Conservation (phyloP, 2,329 filamentous ascomycete species). For the Sclerotinia borealis region DNA sequence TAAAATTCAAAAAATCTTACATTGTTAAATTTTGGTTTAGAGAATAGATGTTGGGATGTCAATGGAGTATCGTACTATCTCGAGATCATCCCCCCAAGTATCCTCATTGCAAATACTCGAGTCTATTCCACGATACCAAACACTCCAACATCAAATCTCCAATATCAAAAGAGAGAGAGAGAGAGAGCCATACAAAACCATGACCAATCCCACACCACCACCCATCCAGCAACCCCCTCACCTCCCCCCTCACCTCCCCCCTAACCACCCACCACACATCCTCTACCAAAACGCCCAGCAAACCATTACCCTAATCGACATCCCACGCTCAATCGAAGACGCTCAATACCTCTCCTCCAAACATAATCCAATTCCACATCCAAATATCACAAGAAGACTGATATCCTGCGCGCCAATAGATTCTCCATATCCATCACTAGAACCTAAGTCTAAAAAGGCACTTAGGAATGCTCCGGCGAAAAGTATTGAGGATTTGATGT, state of each 20-base stretch:
- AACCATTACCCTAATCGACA: slow-evolving; percentile 43
- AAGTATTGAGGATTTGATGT: slow-evolving; percentile 25
- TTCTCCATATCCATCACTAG: slow-evolving; percentile 45
- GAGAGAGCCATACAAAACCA: neutral
- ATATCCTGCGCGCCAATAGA: slow-evolving; percentile 38
- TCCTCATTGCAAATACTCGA: too few relatives aligned
- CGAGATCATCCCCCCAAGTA: too few relatives aligned
- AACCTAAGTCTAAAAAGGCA: slow-evolving; percentile 42
- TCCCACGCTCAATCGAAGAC: slow-evolving; percentile 63
- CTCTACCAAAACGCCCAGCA: neutral
- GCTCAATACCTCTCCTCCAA: slow-evolving; percentile 41
- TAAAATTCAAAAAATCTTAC: too few relatives aligned
- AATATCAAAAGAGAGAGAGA: too few relatives aligned
- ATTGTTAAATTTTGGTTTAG: too few relatives aligned
- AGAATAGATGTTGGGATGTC: too few relatives aligned
- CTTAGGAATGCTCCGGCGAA: slow-evolving; percentile 16
- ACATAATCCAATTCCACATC: slow-evolving; percentile 15
- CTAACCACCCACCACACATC: neutral
- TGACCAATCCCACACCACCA: neutral
- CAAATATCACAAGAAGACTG: slow-evolving; percentile 13
- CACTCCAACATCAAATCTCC: too few relatives aligned
- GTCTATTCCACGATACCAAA: too few relatives aligned
- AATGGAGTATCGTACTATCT: too few relatives aligned
- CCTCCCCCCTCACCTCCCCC: neutral
- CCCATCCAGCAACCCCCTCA: neutral